Evolutionary conservation across 2,329 filamentous ascomycete species (phyloP), one percentile per base, ranked within the genome.

Genomic region (Pleomassaria siparia): DNA sequence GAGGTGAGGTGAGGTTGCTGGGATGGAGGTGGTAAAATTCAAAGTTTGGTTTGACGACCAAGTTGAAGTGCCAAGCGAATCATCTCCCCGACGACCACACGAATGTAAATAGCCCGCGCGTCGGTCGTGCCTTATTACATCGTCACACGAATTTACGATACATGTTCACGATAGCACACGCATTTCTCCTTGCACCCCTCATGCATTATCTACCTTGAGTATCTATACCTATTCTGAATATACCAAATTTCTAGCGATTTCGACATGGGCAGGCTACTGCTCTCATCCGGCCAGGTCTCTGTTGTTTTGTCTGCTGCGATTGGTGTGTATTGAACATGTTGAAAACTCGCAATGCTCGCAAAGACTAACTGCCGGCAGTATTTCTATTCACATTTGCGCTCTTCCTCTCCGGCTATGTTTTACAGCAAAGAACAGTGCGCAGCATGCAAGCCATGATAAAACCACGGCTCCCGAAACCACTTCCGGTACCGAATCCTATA

Each of bases 341-440:
- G 8, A 30, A 30, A 9, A 33, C n/a, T 24, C 26, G 44, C 22
- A 40, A 41, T 26, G 20, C 20, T 29, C 25, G 43, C 40, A 21
- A 22, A 26, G 7, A 3, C 37, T 40, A 28, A 43, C 22, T 11
- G 28, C 15, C 10, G 4, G 26, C 51, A 72, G 87, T 96, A 49
- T 75, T 89, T 54, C 68, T 88, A 21, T 96, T 89, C 72, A 95
- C 91, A 2, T 71, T 85, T 29, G 82, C 91, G 4, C 83, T 96
- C 21, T 96, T 96, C 70, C 78, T 96, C 25, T 90, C 88, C 43
- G 91, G 91, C 62, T 96, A 95, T 69, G 81, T 85, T 2, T 80
- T 96, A 44, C 91, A 96, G 64, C 91, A 96, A 71, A 84, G 89
- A 60, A 94, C 90, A 0, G 82, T 96, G 4, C 82, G 81, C 53